These are phyloP conservation scores for Solanum lignicaule DNA, from an alignment of 257 asterid genomes.

Conservation along the genomic window DNA sequence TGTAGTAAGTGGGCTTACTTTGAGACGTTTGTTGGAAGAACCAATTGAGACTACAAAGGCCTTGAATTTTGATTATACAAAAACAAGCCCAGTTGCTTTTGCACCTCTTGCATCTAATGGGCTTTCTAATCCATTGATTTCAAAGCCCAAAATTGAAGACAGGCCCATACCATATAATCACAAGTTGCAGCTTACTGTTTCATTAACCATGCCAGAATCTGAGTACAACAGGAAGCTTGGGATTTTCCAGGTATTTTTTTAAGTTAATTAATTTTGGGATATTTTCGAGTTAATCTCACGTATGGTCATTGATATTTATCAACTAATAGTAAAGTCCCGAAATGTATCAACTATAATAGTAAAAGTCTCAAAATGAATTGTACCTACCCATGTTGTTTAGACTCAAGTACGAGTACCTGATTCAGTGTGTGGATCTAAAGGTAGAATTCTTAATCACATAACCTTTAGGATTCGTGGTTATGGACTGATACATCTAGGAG, in stretches of 20 bases:
- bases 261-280: neutral
- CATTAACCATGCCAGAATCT: conserved; percentile 51
- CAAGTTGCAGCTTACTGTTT: conserved; percentile 35
- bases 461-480: no score
- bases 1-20: conserved; percentile 16
- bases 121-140: neutral
- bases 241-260: conserved; percentile 42
- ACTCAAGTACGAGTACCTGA: no score
- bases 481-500: no score
- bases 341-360: neutral
- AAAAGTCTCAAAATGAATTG: neutral
- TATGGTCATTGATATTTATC: neutral
- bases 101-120: conserved; percentile 24
- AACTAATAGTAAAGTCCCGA: no score
- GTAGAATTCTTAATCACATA: no score
- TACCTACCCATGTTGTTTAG: neutral
- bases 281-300: neutral
- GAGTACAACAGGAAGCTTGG: conserved; percentile 55
- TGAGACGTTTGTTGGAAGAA: conserved; percentile 33
- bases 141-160: neutral
- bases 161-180: conserved; percentile 25
- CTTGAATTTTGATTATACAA: conserved; percentile 54
- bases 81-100: conserved; percentile 37
- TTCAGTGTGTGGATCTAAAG: no score
- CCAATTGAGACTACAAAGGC: conserved; percentile 30